Conservation (phyloP, 768 basidiomycete genomes). For the Krasilnikovozyma curviuscula region DNA sequence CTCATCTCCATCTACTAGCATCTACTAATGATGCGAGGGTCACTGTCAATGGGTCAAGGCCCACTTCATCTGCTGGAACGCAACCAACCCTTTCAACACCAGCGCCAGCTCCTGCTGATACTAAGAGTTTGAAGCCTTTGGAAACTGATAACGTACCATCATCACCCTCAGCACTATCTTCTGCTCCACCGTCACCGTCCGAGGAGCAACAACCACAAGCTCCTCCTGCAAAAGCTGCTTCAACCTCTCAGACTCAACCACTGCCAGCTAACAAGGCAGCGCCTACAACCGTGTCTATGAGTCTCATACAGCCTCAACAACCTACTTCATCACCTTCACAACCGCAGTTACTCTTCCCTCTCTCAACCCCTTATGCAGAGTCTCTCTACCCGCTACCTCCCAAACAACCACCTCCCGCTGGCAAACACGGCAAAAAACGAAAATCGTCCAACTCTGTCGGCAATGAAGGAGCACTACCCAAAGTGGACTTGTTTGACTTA, state of each 20-base stretch:
- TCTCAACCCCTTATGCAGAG: slow-evolving; percentile 12
- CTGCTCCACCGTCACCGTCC: neutral
- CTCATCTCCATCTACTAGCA: too few relatives aligned
- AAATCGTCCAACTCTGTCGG: neutral
- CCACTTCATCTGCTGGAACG: too few relatives aligned
- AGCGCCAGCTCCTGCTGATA: too few relatives aligned
- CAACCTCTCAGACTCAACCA: neutral
- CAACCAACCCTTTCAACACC: too few relatives aligned
- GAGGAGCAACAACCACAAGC: neutral
- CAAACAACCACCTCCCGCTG: too few relatives aligned
- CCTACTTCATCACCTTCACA: neutral
- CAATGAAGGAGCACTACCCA: neutral
- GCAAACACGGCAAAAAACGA: neutral
- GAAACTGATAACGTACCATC: too few relatives aligned
- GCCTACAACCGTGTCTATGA: too few relatives aligned
- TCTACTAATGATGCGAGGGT: too few relatives aligned
- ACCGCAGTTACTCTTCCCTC: slow-evolving; percentile 1
- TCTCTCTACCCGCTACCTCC: slow-evolving; percentile 15
- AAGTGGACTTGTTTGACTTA: slow-evolving; percentile 41
- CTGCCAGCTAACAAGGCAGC: too few relatives aligned
- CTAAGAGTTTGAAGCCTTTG: too few relatives aligned
- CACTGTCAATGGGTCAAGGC: too few relatives aligned
- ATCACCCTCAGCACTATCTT: too few relatives aligned
- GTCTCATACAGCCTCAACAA: neutral
- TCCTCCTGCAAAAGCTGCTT: neutral